Percentiles rank a stretch among this genome's conserved stretches.
Evolutionary conservation across 192 early-diverging fungal species (phyloP).

Genomic region (Coemansia furcata): DNA sequence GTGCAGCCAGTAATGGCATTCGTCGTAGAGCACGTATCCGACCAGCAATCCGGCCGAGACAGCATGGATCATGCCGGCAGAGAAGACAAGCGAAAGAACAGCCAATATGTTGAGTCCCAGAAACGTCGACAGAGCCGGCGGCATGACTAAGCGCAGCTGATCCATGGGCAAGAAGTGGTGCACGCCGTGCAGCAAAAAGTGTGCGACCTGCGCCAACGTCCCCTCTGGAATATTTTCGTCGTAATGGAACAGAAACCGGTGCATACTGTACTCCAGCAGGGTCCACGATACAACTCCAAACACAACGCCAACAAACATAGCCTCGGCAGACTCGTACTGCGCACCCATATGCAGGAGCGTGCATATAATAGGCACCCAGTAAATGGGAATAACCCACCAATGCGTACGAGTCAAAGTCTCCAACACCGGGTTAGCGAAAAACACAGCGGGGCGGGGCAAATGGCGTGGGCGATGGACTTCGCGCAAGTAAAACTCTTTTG

Average conservation of each 20-base stretch:
- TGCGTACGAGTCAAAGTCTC: constrained; percentile 88
- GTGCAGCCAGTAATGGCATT: constrained; percentile 93
- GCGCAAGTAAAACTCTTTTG: constrained; percentile 81
- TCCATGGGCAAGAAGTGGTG: constrained; percentile 98
- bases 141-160: constrained; percentile 94
- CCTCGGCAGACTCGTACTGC: constrained; percentile 31
- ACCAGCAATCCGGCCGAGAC: constrained; percentile 70
- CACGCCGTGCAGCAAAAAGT: constrained; percentile 92
- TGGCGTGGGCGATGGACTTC: constrained; percentile 92
- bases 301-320: constrained; percentile 54
- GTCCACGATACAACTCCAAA: constrained; percentile 81
- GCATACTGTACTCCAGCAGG: constrained; percentile 84
- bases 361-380: constrained; percentile 80
- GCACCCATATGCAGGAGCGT: constrained; percentile 28
- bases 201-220: constrained; percentile 66
- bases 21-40: constrained; percentile 91
- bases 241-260: constrained; percentile 93
- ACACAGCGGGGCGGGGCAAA: constrained; percentile 68
- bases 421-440: constrained; percentile 73
- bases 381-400: constrained; percentile 85
- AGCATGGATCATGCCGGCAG: constrained; percentile 62
- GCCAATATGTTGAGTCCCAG: constrained; percentile 67
- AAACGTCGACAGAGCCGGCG: constrained; percentile 67
- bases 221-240: constrained; percentile 87
- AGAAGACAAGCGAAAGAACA: constrained; percentile 58